Evolutionary conservation across 179 eudicot species (phyloP).

Genomic region (Carnegiea gigantea): DNA sequence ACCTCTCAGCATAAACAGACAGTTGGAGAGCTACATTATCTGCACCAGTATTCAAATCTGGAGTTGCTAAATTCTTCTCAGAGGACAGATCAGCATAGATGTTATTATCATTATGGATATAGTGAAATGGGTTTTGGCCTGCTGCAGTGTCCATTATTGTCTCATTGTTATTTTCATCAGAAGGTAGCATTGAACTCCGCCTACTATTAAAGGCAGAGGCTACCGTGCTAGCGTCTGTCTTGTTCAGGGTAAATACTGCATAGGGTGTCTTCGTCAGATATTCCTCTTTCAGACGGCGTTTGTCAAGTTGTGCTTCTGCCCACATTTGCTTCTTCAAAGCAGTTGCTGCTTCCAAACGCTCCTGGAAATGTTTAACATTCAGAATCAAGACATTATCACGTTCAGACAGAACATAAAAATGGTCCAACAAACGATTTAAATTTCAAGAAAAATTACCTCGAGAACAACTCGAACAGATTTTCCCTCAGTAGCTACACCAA

Average conservation of each 20-base stretch:
- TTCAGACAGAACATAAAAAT: neutral
- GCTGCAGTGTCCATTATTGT: neutral
- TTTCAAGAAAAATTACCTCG: slow-evolving; percentile 48
- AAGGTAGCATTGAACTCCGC: slow-evolving; percentile 46
- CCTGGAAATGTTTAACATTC: slow-evolving; percentile 40
- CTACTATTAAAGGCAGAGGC: slow-evolving; percentile 43
- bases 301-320: slow-evolving; percentile 87
- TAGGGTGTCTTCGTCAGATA: slow-evolving; percentile 49
- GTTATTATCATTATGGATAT: slow-evolving; percentile 34
- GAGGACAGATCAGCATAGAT: slow-evolving; percentile 27
- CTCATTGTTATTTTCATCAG: slow-evolving; percentile 44
- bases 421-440: neutral
- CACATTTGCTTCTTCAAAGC: slow-evolving; percentile 92
- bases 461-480: slow-evolving; percentile 67
- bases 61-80: slow-evolving; percentile 45
- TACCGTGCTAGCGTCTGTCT: slow-evolving; percentile 35
- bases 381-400: neutral
- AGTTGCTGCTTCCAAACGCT: slow-evolving; percentile 85
- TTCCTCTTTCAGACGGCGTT: slow-evolving; percentile 81
- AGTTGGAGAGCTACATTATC: slow-evolving; percentile 61
- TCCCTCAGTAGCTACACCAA: slow-evolving; percentile 87
- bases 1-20: slow-evolving; percentile 59
- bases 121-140: slow-evolving; percentile 23
- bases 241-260: slow-evolving; percentile 40
- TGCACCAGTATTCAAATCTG: slow-evolving; percentile 40